Base-by-base conservation (phyloP, 768 basidiomycete species). In the Tulasnella sp. region DNA sequence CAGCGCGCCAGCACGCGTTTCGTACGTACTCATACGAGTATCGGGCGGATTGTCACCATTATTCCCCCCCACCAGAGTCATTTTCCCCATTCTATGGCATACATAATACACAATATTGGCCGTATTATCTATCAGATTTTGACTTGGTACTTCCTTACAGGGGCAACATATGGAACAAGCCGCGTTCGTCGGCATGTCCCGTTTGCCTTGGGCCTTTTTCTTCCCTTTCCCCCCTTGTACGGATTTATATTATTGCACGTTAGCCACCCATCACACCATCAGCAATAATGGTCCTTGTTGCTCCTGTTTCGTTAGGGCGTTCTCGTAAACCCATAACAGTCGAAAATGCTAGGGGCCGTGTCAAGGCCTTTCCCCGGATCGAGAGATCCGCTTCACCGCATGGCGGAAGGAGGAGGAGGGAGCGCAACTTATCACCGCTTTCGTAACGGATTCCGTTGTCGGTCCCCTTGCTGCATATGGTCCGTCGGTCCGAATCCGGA, bases 401-500 rank as follows among this genome's bases (percentile, higher is more conserved):
- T 67, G 61, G 5, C 13, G 2, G 26, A 29, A 35, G 32, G 32
- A 61, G 57, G 57, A 6, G 26, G 29, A 20, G n/a, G 26, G 29
- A 20, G 26, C 29, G 26, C 29, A 10, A n/a, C 32, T 32, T 35
- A 67, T 35, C 29, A 67, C 61, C 61, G 29, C 32, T 67, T 26
- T 67, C 61, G 61, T 67, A 67, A 67, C 61, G 2, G 61, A 67
- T 67, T 67, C 61, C 61, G 61, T 67, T 29, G 61, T 67, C 61
- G 32, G 61, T 67, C 29, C 11, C 61, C 32, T 67, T 67, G 61
- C 61, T 67, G 61, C 61, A 67, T 67, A 67, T 67, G 61, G 61
- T 26, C 32, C 61, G 16, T 67, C 61, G 61, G 61, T 67, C 61
- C 61, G 61, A 32, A 13, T 67, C n/a, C 61, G 55, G 55, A 35